Conservation (phyloP, 345 rosid species). For the Moringa oleifera region DNA sequence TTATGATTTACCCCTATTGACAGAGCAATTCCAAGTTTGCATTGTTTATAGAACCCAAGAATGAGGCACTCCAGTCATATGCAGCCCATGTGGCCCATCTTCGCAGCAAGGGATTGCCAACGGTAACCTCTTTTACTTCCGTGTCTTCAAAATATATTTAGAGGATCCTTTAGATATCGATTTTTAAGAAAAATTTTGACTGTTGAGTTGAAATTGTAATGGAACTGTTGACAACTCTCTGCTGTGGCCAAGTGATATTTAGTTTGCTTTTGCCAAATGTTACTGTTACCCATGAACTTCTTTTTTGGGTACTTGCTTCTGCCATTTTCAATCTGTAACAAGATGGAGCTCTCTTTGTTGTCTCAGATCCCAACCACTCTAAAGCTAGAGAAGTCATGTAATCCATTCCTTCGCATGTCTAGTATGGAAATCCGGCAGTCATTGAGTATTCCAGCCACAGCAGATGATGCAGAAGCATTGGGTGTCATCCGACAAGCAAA, state of each 20-base stretch:
- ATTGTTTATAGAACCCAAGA: constrained; percentile 82
- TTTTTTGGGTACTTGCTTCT: too few relatives aligned
- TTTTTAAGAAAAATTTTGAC: too few relatives aligned
- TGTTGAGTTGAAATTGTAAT: too few relatives aligned
- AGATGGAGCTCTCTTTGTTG: background rate
- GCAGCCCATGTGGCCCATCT: constrained; percentile 74
- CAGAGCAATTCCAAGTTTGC: constrained; percentile 94
- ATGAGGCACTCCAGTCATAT: constrained; percentile 76
- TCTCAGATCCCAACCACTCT: constrained; percentile 71
- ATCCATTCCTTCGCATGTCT: constrained; percentile 81
- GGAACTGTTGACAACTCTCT: background rate
- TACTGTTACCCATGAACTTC: background rate
- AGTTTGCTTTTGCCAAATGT: background rate
- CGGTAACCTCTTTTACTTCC: constrained; percentile 37
- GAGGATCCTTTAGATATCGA: background rate
- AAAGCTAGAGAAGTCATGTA: constrained; percentile 80
- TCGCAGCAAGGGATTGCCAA: constrained; percentile 75
- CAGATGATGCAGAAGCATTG: constrained; percentile 68
- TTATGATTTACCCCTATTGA: constrained; percentile 9
- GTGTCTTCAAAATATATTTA: background rate
- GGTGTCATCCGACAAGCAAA: constrained; percentile 66
- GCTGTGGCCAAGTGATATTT: background rate
- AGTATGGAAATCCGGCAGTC: constrained; percentile 61
- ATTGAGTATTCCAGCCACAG: constrained; percentile 51
- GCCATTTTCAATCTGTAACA: background rate